These are phyloP conservation scores for Fusarium sterilihyphosum DNA, from an alignment of 2,329 filamentous ascomycete genomes.

Conservation along the genomic window DNA sequence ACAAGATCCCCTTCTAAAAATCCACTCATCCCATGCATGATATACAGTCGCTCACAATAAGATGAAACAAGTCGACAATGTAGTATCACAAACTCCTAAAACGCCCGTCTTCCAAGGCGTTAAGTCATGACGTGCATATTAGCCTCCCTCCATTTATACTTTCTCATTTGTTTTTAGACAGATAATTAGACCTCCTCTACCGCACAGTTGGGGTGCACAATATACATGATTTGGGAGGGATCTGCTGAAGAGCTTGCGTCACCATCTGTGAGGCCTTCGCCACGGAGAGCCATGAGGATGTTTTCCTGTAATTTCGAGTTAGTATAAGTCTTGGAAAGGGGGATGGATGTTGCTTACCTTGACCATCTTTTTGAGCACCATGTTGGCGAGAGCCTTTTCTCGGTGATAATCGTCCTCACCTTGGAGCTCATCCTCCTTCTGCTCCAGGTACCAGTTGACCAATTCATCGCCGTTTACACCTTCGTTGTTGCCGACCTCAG, in stretches of 20 bases:
- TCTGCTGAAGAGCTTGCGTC: constrained; percentile 54
- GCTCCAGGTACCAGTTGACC: constrained; percentile 89
- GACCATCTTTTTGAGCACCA: constrained; percentile 95
- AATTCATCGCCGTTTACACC: constrained; percentile 87
- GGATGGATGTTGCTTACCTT: constrained; percentile 70
- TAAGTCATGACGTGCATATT: constrained; percentile 22
- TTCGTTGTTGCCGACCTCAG: constrained; percentile 79
- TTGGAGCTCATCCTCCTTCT: constrained; percentile 84
- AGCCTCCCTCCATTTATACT: background rate
- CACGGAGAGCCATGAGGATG: constrained; percentile 83
- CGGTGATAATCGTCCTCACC: constrained; percentile 82
- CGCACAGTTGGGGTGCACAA: constrained; percentile 93
- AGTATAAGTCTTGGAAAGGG: constrained; percentile 34
- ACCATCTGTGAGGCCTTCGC: constrained; percentile 64
- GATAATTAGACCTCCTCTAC: constrained; percentile 69
- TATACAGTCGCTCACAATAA: constrained; percentile 21
- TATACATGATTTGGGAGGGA: constrained; percentile 71
- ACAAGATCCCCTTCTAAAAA: constrained; percentile 3
- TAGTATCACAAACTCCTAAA: constrained; percentile 35
- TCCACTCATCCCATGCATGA: constrained; percentile 16
- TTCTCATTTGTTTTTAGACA: background rate
- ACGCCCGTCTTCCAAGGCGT: constrained; percentile 32
- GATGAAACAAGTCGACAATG: constrained; percentile 6
- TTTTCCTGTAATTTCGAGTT: constrained; percentile 73
- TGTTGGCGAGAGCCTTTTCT: constrained; percentile 77